These are phyloP conservation scores for Polygonum aviculare DNA, from an alignment of 148 eudicot species.

Conservation along the genomic window DNA sequence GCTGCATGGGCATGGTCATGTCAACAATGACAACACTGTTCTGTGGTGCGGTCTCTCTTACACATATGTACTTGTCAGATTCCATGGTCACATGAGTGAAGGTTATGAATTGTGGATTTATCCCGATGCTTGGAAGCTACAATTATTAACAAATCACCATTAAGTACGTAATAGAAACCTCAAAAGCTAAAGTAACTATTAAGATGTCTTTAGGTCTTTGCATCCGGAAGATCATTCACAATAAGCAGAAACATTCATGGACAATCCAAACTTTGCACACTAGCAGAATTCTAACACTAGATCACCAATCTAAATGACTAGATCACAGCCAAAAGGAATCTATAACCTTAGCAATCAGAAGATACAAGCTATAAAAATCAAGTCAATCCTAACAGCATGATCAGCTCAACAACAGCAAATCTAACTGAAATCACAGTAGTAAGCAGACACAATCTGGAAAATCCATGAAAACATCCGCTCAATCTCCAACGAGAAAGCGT, in stretches of 20 bases:
- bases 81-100: conserved; percentile 98
- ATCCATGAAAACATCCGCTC: background rate
- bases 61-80: conserved; percentile 94
- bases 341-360: background rate
- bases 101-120: conserved; percentile 86
- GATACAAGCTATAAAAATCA: background rate
- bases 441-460: background rate
- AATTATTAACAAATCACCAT: background rate
- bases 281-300: conserved; percentile 11
- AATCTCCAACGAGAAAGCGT: background rate
- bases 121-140: conserved; percentile 88
- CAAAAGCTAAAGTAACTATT: background rate
- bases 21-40: conserved; percentile 93
- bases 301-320: conserved; percentile 12
- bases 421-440: background rate
- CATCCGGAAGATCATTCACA: background rate
- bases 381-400: background rate
- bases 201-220: background rate
- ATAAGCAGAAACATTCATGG: background rate
- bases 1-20: conserved; percentile 97
- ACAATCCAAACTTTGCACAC: background rate
- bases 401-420: background rate
- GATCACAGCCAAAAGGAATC: conserved; percentile 1
- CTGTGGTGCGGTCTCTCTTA: conserved; percentile 91
- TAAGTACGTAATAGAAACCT: background rate